Base-by-base conservation (phyloP, 768 basidiomycete genomes). In the Boletales sp. region DNA sequence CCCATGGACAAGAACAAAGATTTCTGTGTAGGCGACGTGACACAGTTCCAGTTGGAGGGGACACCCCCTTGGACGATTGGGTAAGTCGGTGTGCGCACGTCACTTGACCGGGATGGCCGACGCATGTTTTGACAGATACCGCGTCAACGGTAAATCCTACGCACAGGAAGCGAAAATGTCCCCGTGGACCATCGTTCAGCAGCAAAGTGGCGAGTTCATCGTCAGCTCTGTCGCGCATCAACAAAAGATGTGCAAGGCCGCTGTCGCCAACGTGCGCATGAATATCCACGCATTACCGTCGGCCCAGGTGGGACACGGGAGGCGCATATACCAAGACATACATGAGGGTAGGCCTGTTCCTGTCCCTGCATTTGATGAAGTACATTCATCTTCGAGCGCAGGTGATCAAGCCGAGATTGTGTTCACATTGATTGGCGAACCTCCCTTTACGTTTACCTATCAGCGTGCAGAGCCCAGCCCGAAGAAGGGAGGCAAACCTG, bases 361-460 rank as follows among this genome's bases (percentile, higher is more conserved):
- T 43, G 3, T 3, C 5, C 8, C 35, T 2, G 1, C 14, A 15
- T 12, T 36, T 17, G 34, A 34, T 48, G 28, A 41, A 14, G 18
- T 34, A 19, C 34, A 8, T 32, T 50, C 17, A 50, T 48, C 33
- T 17, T 28, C 46, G 47, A 48, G 50, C 36, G 12, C 55, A 90
- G 89, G 90, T 48, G 90, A 93, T 62, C 88, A 96, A 73, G 94
- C 95, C 15, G 90, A 94, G 68, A 96, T 99, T 51, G 71, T 86
- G 37, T 97, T 99, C 68, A 84, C 85, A 4, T 79, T 99, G 46
- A 75, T 86, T 31, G 96, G 96, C 40, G 87, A 90, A 64, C 87
- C 96, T 15, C 96, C 96, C 0, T 99, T 97, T 72, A 87, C 94
- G 1, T 97, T 99, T 70, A 94, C 93, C 0, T 94, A 94, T 69